These are phyloP conservation scores for Piloderma croceum DNA, from an alignment of 768 basidiomycete species.

Conservation along the genomic window DNA sequence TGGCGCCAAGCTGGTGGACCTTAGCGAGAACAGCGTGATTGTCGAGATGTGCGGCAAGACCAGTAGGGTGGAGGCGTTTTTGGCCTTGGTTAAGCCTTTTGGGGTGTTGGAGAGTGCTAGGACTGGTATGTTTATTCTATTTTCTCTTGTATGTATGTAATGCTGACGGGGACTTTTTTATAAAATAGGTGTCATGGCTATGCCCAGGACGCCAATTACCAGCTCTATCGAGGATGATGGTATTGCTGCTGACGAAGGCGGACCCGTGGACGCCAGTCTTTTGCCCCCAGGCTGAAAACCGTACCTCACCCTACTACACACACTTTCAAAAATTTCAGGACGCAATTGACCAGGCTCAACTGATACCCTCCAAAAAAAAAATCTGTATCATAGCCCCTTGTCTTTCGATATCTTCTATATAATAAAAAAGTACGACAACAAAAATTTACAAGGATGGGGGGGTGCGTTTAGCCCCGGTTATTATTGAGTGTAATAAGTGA, in stretches of 20 bases:
- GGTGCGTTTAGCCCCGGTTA: too few species aligned
- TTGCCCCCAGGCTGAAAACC: constrained; percentile 92
- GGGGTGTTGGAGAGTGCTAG: constrained; percentile 94
- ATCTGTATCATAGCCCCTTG: too few species aligned
- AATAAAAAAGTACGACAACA: too few species aligned
- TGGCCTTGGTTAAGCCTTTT: constrained; percentile 87
- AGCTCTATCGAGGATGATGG: constrained; percentile 52
- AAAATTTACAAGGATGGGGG: too few species aligned
- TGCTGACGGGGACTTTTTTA: background rate
- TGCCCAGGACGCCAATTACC: constrained; percentile 91
- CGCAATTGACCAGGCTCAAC: too few species aligned
- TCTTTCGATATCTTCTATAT: too few species aligned
- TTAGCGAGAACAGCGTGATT: constrained; percentile 91
- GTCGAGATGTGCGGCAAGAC: constrained; percentile 95
- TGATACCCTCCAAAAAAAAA: too few species aligned
- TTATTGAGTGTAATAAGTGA: too few species aligned
- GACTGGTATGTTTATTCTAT: constrained; percentile 56
- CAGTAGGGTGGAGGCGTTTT: constrained; percentile 84
- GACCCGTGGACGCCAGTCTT: constrained; percentile 79
- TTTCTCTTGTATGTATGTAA: background rate
- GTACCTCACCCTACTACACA: too few species aligned
- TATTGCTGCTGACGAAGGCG: constrained; percentile 39
- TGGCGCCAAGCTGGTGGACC: constrained; percentile 88
- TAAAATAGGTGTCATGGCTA: constrained; percentile 83
- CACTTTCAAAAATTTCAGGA: too few species aligned